Evolutionary conservation across 2,329 filamentous ascomycete species (phyloP), one percentile per base, ranked within the genome.

Genomic region (Clonostachys rosea): DNA sequence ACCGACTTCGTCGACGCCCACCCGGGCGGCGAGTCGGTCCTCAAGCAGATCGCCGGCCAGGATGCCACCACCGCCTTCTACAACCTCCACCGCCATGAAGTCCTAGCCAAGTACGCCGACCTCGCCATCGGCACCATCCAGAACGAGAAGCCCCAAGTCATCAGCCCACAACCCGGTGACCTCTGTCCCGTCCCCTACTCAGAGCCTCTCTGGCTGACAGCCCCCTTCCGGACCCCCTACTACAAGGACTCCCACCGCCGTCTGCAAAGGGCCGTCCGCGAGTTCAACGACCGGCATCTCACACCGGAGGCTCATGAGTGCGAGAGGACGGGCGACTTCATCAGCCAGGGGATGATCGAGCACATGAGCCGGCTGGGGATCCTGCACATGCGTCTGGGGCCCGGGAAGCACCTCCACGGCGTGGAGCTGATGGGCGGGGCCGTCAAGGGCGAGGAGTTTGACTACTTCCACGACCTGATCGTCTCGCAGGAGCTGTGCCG

Each of bases 61-160:
- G 90, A 95, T 61, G 89, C 89, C 44, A 95, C 90, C 3, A 71
- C 78, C 35, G 86, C 86, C 48, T 95, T 95, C 68, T 95, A 95
- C 79, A 95, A 95, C 73, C 83, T 96, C 46, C 91, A 96, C 70
- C 78, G 90, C 24, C 89, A 95, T 56, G 90, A 95, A 67, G 88
- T 95, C n/a, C 78, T 95, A 11, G 73, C 83, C 50, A 91, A 91
- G 65, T 95, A 95, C 74, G 70, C 76, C 42, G 75, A 80, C 57
- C 78, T 95, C 16, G 86, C 81, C 66, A 78, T 95, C 56, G 90
- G 90, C 59, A 87, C 81, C 13, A 65, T 95, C 60, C 72, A 82
- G 54, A 86, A 82, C 66, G 89, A 95, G 72, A 84, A 77, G 59
- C 78, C 89, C 17, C 81, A 90, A 60, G 81, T 94, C 56, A 76